Conservation (phyloP, 2,329 filamentous ascomycete genomes). For the Sphaerostilbella broomeana region DNA sequence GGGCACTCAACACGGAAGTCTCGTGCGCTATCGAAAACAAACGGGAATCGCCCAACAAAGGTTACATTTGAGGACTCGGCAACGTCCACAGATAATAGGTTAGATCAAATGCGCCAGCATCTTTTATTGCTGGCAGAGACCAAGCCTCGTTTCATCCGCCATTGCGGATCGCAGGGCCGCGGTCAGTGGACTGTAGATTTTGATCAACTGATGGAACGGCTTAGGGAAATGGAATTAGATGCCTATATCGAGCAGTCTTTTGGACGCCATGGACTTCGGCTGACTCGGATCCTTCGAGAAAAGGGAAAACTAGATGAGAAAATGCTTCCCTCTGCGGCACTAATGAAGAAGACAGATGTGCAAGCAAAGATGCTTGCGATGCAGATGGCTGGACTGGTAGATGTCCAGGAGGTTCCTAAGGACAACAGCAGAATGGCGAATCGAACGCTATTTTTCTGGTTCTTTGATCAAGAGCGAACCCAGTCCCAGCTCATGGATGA, state of each 20-base stretch:
- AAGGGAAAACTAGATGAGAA: constrained; percentile 96
- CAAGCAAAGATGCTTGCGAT: constrained; percentile 79
- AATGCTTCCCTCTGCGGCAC: constrained; percentile 68
- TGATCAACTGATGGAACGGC: constrained; percentile 57
- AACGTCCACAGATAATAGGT: constrained; percentile 36
- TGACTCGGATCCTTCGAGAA: constrained; percentile 77
- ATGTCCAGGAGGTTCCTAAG: constrained; percentile 89
- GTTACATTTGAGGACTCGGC: constrained; percentile 47
- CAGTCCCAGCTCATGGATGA: constrained; percentile 67
- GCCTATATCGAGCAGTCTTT: constrained; percentile 72
- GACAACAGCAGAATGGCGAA: constrained; percentile 76
- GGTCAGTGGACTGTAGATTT: constrained; percentile 84
- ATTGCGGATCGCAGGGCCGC: constrained; percentile 55
- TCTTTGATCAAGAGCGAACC: constrained; percentile 71
- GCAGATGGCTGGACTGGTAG: constrained; percentile 78
- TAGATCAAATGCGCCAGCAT: constrained; percentile 62
- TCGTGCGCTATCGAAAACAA: constrained; percentile 26
- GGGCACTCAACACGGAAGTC: constrained; percentile 16
- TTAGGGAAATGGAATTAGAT: constrained; percentile 76
- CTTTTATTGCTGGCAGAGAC: constrained; percentile 66
- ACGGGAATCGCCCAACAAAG: constrained; percentile 32
- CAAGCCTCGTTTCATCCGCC: constrained; percentile 60
- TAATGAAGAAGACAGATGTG: constrained; percentile 80
- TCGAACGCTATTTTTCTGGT: constrained; percentile 87
- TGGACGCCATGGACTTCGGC: constrained; percentile 67